A percentile compares a stretch with the other conserved stretches of the same genome.
Conservation (phyloP, 2,329 filamentous ascomycete species). For the Neonectria coccinea region DNA sequence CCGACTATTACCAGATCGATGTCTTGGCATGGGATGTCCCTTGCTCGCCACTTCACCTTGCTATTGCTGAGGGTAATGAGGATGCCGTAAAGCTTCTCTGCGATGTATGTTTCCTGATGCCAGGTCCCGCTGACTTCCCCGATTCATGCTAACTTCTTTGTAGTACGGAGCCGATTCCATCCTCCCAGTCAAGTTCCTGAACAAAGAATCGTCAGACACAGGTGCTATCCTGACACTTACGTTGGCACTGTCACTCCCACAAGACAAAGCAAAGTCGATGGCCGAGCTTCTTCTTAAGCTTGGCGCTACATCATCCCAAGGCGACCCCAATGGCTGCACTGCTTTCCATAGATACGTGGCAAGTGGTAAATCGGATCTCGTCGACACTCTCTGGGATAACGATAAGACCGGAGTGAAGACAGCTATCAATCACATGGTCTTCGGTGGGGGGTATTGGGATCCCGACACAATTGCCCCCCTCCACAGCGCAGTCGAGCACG, state of each 20-base stretch:
- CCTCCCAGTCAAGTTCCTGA: slow-evolving; percentile 76
- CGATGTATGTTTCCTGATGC: slow-evolving; percentile 55
- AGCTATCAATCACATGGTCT: slow-evolving; percentile 74
- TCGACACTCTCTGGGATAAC: slow-evolving; percentile 63
- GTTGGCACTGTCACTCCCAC: slow-evolving; percentile 73
- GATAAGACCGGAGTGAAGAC: slow-evolving; percentile 72
- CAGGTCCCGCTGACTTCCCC: not conserved
- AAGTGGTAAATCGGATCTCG: slow-evolving; percentile 59
- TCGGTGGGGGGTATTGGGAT: slow-evolving; percentile 52
- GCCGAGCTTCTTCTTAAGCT: slow-evolving; percentile 72
- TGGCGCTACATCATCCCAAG: slow-evolving; percentile 80
- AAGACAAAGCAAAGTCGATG: slow-evolving; percentile 74
- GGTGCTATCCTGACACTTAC: slow-evolving; percentile 76
- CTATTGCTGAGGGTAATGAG: slow-evolving; percentile 78
- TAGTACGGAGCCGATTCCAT: slow-evolving; percentile 83
- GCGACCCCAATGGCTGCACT: slow-evolving; percentile 73
- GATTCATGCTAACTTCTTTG: slow-evolving; percentile 37
- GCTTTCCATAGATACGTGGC: slow-evolving; percentile 74
- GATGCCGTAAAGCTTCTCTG: slow-evolving; percentile 77
- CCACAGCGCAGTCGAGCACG: slow-evolving; percentile 66
- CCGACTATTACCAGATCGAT: slow-evolving; percentile 84
- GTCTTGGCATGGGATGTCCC: slow-evolving; percentile 83
- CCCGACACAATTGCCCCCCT: slow-evolving; percentile 62
- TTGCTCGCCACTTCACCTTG: slow-evolving; percentile 80
- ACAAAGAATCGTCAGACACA: slow-evolving; percentile 60